Evolutionary conservation across 108 stramenopile species (phyloP), one percentile per base, ranked within the genome.

Genomic region (Cyclotella sp.): DNA sequence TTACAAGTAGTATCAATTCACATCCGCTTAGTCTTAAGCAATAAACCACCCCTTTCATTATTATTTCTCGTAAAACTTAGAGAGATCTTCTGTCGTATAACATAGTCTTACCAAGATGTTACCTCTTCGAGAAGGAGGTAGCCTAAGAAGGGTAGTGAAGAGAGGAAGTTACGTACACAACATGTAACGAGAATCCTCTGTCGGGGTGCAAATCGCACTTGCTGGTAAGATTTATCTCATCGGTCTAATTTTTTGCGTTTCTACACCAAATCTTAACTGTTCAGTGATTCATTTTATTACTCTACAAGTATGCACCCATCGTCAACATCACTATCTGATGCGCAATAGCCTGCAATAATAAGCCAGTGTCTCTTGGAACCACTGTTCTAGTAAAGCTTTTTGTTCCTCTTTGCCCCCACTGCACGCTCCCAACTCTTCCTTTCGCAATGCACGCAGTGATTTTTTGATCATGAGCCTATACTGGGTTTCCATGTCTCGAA

Each of bases 381-480:
- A 72, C 46, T 68, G 45, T 27, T 73, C 85, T 46, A 95, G 70
- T 27, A 82, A 55, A 12, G 75, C 79, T 62, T 93, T 87, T 69
- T 89, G 87, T 28, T 82, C 91, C 40, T 90, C 88, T 75, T 96
- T 93, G 39, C 82, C 84, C 14, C 76, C 64, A 62, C 30, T n/a
- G 63, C 79, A 89, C n/a, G 73, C 76, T 19, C 85, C 77, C 30
- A 96, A 55, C 22, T 90, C 91, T 39, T 91, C 91, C 9, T 63
- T 68, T 21, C 92, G 83, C 46, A 72, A 61, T 44, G 75, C 70
- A 57, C 82, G 64, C 58, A 95, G 53, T 34, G 91, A 86, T 72
- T 84, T 87, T 73, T 96, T 96, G 8, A 96, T 86, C 89, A 92
- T 88, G 8, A 96, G 69, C 29, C 93, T 90, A 63, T 86, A 96